Base-by-base conservation (phyloP, 169 alveolate species). In the Cryptosporidium ryanae region DNA sequence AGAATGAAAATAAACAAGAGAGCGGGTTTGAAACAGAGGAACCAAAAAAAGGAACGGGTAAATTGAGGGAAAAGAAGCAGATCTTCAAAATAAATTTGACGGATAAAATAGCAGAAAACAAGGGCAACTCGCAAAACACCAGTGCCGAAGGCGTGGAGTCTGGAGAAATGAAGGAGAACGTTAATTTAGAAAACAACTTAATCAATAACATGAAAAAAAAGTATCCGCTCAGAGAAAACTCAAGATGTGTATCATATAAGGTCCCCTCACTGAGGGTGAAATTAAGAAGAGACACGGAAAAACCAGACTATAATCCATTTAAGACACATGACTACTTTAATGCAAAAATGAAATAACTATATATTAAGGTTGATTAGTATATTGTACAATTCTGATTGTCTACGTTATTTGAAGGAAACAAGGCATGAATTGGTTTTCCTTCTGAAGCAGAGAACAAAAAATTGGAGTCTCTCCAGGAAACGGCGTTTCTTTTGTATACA, bases 381-480 rank as follows among this genome's bases (percentile, higher is more conserved):
- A 76, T 76, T 43, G 59, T 76, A 43, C 59, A 48, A 54, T 59
- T 84, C 27, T 68, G 90, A 12, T 90, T 90, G 66, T 92, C 91
- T 34, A 65, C 27, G 57, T 76, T 91, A 29, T 90, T 59, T 23
- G 65, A 92, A 15, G 95, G 95, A 38, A 89, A 82, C 52, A 92
- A 67, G 29, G 91, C 66, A 66, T 92, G 91, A 2, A 92, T 84
- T 55, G 82, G 91, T 31, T 90, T 64, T 23, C 91, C 92, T n/a
- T 90, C 82, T 3, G 94, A 81, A 6, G 89, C 91, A 83, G 90
- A 89, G 32, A 90, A 25, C 25, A 92, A 84, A 50, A 92, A 92
- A 55, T 82, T 92, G 48, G 92, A 48, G 66, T 54, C 91, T 66
- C 91, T 92, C 95, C 95, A 92, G 23, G 91, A 89, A 27, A 92